A percentile compares a stretch with the other conserved stretches of the same genome.
phyloP scores from a whole-genome alignment of 2,329 filamentous ascomycete species.

The Alternaria triticina region DNA sequence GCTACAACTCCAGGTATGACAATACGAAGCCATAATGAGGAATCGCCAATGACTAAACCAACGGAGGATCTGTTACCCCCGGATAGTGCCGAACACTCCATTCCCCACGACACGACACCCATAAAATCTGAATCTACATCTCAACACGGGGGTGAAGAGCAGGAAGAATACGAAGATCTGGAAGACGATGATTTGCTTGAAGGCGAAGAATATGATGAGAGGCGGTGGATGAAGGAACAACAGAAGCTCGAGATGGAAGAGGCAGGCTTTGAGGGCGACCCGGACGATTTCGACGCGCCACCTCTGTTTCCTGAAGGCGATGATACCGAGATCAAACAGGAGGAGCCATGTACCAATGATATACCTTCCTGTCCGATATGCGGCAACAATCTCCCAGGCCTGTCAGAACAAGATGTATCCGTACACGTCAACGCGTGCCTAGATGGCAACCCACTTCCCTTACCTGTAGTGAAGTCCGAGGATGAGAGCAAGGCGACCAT shows the following conservation, averaged over 20 bases:
- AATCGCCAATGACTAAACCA: conserved; percentile 28
- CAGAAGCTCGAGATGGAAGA: conserved; percentile 59
- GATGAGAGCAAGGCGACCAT: conserved; percentile 11
- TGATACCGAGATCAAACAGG: conserved; percentile 5
- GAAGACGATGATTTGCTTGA: conserved; percentile 67
- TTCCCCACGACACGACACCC: conserved; percentile 21
- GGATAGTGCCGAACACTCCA: conserved; percentile 13
- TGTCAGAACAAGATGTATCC: conserved; percentile 68
- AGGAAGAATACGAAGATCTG: conserved; percentile 61
- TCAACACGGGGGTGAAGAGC: conserved; percentile 54
- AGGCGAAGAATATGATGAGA: conserved; percentile 59
- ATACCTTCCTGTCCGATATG: conserved; percentile 76
- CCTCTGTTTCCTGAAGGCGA: conserved; percentile 39
- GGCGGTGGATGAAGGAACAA: conserved; percentile 78
- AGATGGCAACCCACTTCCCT: conserved; percentile 75
- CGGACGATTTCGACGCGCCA: conserved; percentile 61
- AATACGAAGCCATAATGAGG: conserved; percentile 12
- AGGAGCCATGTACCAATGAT: conserved; percentile 24
- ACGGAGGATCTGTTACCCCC: conserved; percentile 18
- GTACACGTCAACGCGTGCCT: conserved; percentile 92
- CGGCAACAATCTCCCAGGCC: conserved; percentile 65
- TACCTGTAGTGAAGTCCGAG: conserved; percentile 47
- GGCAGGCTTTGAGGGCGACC: conserved; percentile 43
- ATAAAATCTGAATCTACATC: conserved; percentile 59
- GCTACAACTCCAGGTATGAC: conserved; percentile 31